Evolutionary conservation across 2,329 filamentous ascomycete species (phyloP).

Genomic region (Colletotrichum graminicola): DNA sequence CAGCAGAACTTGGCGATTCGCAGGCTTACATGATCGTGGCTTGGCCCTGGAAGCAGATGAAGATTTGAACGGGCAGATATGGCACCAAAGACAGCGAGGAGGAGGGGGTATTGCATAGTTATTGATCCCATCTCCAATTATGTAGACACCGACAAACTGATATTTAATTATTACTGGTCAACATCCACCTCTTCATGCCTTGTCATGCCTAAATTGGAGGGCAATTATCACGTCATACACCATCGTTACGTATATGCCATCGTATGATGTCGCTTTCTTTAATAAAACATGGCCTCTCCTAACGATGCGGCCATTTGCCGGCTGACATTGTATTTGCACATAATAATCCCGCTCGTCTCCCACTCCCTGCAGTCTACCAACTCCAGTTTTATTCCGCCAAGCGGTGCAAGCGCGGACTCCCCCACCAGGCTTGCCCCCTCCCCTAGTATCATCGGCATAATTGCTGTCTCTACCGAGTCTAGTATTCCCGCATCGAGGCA

Average conservation of each 20-base stretch:
- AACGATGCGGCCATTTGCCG: conserved; percentile 26
- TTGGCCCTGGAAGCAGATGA: neutral
- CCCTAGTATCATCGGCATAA: conserved; percentile 47
- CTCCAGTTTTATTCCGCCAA: conserved; percentile 26
- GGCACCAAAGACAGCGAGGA: neutral
- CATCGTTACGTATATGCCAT: neutral
- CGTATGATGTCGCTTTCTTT: neutral
- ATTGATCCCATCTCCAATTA: neutral
- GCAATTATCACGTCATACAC: neutral
- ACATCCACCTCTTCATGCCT: neutral
- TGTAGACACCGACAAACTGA: neutral
- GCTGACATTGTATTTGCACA: conserved; percentile 42
- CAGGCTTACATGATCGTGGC: too few relatives aligned
- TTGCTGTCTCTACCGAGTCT: conserved; percentile 49
- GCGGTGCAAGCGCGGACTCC: conserved; percentile 2
- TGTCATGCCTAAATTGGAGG: neutral
- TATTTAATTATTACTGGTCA: neutral
- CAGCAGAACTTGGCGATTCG: neutral
- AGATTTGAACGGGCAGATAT: neutral
- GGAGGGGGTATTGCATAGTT: neutral
- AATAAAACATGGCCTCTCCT: conserved; percentile 24
- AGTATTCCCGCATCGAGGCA: conserved; percentile 49
- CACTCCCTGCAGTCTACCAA: conserved; percentile 38
- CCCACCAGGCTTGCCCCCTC: conserved; percentile 47
- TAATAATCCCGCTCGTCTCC: conserved; percentile 43